phyloP scores from a whole-genome alignment of 2,329 filamentous ascomycete species.

The Apiospora aurea region DNA sequence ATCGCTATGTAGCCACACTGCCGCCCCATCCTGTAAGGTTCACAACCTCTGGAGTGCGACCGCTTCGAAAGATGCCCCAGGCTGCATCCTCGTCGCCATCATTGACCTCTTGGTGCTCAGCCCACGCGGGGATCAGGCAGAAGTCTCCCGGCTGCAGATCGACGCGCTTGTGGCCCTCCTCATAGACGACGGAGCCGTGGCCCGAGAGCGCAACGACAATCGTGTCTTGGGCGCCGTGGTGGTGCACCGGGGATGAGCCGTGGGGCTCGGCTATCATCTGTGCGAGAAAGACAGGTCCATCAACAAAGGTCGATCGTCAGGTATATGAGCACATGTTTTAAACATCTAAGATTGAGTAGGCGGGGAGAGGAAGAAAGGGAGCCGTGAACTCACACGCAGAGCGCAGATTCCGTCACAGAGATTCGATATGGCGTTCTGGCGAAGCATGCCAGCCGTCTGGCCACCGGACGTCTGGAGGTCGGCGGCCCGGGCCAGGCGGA shows the following conservation, averaged over 20 bases:
- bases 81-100: constrained; percentile 60
- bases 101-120: constrained; percentile 64
- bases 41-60: constrained; percentile 54
- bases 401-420: constrained; percentile 56
- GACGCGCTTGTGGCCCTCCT: constrained; percentile 51
- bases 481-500: constrained; percentile 45
- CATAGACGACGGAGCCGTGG: constrained; percentile 56
- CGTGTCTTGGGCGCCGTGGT: constrained; percentile 61
- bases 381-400: constrained; percentile 42
- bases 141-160: constrained; percentile 59
- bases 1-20: constrained; percentile 24
- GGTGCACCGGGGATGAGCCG: constrained; percentile 57
- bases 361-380: too few relatives aligned
- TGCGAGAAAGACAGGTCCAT: not conserved
- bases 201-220: constrained; percentile 59
- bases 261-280: constrained; percentile 34
- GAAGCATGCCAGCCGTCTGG: constrained; percentile 61
- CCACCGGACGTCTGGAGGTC: constrained; percentile 48
- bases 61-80: constrained; percentile 60
- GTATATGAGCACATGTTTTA: not conserved
- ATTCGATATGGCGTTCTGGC: constrained; percentile 54
- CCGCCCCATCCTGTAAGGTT: constrained; percentile 56
- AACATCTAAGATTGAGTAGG: not conserved
- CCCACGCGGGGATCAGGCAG: constrained; percentile 59
- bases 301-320: not conserved